phyloP scores from a whole-genome alignment of 2,329 filamentous ascomycete species.

The Stylonectria norvegica region DNA sequence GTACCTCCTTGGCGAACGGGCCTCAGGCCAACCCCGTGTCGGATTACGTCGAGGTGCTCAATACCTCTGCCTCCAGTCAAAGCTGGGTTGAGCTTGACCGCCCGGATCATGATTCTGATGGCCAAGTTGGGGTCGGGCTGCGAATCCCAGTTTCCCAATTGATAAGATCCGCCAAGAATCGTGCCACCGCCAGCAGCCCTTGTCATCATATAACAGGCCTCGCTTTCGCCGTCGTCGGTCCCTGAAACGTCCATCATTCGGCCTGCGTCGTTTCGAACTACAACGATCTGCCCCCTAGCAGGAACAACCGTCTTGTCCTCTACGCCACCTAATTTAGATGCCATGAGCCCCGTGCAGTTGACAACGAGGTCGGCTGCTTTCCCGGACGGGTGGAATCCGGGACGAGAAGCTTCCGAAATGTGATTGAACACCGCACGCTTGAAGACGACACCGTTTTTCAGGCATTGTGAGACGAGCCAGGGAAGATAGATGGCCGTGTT shows the following conservation, averaged over 20 bases:
- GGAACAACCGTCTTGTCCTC: constrained; percentile 61
- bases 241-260: constrained; percentile 63
- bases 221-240: constrained; percentile 65
- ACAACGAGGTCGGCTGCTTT: constrained; percentile 57
- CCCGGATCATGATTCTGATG: constrained; percentile 70
- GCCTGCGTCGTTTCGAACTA: constrained; percentile 69
- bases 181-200: constrained; percentile 69
- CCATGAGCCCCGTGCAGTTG: constrained; percentile 67
- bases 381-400: constrained; percentile 50
- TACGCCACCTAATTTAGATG: constrained; percentile 65
- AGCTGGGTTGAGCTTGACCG: constrained; percentile 56
- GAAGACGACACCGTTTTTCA: constrained; percentile 56
- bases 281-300: constrained; percentile 66
- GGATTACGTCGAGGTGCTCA: constrained; percentile 65
- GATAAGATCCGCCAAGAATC: constrained; percentile 72
- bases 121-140: constrained; percentile 70
- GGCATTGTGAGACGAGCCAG: constrained; percentile 64
- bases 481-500: constrained; percentile 71
- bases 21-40: constrained; percentile 74
- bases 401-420: constrained; percentile 54
- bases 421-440: constrained; percentile 53
- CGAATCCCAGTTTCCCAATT: constrained; percentile 69
- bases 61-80: constrained; percentile 61
- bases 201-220: constrained; percentile 73
- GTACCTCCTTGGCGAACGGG: constrained; percentile 67